Percentiles rank a stretch among this genome's conserved stretches.
Conservation (phyloP, 2,329 filamentous ascomycete species). For the Periconia sp. region DNA sequence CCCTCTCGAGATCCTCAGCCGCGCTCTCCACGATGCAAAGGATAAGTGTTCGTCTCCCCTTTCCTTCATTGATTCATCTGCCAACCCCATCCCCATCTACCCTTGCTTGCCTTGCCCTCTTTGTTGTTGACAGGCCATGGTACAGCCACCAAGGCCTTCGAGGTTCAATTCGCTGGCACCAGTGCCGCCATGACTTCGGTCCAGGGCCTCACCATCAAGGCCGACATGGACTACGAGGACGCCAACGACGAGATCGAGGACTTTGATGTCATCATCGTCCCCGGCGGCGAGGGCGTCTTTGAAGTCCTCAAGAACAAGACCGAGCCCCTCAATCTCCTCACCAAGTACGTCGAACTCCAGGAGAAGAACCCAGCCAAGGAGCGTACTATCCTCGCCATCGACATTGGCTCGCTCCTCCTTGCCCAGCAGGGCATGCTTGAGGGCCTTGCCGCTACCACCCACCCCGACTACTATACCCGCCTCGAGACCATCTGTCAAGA, state of each 20-base stretch:
- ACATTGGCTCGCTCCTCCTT: conserved; percentile 77
- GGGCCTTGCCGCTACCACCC: conserved; percentile 78
- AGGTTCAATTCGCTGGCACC: conserved; percentile 54
- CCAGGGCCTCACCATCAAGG: conserved; percentile 70
- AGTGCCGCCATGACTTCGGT: conserved; percentile 52
- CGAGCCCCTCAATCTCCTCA: conserved; percentile 66
- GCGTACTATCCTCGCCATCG: conserved; percentile 78
- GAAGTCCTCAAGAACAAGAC: conserved; percentile 66
- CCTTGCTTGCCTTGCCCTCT: conserved; percentile 1
- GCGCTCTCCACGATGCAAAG: conserved; percentile 56
- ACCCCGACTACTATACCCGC: conserved; percentile 76
- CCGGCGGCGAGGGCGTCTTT: conserved; percentile 67
- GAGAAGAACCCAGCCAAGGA: conserved; percentile 77
- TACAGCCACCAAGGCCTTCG: conserved; percentile 56
- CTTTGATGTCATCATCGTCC: conserved; percentile 77
- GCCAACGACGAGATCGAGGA: conserved; percentile 72
- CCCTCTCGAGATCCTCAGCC: conserved; percentile 59
- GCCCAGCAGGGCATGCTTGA: conserved; percentile 75
- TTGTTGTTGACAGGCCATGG: conserved; percentile 20
- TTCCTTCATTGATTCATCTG: background rate
- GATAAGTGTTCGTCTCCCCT: conserved; percentile 48
- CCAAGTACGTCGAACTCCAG: conserved; percentile 76
- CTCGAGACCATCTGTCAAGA: conserved; percentile 82
- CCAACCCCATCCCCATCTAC: background rate
- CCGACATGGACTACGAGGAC: conserved; percentile 77